A percentile compares a stretch with the other conserved stretches of the same genome.
phyloP scores from a whole-genome alignment of 768 basidiomycete species.

The Lentinula raphanica region DNA sequence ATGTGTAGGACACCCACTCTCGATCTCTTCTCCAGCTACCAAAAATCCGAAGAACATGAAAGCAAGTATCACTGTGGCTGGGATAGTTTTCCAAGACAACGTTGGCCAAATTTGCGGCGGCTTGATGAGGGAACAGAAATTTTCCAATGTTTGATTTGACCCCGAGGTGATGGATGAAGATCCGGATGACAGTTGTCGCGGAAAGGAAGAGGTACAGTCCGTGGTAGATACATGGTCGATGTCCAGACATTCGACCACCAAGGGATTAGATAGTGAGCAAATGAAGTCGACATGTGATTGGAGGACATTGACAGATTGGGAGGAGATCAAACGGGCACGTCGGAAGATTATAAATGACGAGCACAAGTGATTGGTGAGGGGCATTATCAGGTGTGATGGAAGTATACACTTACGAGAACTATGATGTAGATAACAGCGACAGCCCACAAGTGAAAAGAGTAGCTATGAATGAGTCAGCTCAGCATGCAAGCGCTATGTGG shows the following conservation, averaged over 20 bases:
- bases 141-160: too few relatives aligned
- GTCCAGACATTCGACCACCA: neutral
- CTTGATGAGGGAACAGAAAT: constrained; percentile 13
- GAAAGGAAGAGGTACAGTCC: neutral
- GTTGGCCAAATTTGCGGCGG: constrained; percentile 37
- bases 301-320: constrained; percentile 26
- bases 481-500: neutral
- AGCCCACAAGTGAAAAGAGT: constrained; percentile 64
- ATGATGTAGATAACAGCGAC: constrained; percentile 60
- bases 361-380: neutral
- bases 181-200: neutral
- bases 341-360: neutral
- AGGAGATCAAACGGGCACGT: constrained; percentile 8
- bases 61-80: constrained; percentile 30
- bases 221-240: neutral
- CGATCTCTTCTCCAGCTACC: constrained; percentile 71
- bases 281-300: constrained; percentile 1
- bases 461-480: constrained; percentile 31
- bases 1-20: constrained; percentile 40
- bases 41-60: constrained; percentile 74
- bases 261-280: neutral
- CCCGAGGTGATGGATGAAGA: neutral
- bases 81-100: constrained; percentile 37
- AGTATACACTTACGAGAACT: constrained; percentile 39
- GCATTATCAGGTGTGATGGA: neutral